Conservation (phyloP, 768 basidiomycete species). For the Coprinopsis sp. region DNA sequence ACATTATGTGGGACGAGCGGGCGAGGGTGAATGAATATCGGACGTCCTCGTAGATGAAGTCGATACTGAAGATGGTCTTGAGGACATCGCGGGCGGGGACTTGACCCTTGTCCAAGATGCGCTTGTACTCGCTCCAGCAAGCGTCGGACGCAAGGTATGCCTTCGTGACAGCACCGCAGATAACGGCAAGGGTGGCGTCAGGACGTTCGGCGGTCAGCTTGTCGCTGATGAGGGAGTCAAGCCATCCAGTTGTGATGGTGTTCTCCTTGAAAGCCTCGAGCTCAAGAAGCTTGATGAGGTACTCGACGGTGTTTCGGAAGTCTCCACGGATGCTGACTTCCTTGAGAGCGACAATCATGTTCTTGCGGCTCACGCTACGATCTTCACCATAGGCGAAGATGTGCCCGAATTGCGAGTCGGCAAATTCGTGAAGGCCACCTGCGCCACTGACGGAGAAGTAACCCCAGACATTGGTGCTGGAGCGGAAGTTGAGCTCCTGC, state of each 20-base stretch:
- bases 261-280: conserved; percentile 96
- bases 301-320: conserved; percentile 98
- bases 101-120: conserved; percentile 96
- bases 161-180: conserved; percentile 95
- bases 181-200: conserved; percentile 86
- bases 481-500: conserved; percentile 99
- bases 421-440: conserved; percentile 97
- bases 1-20: conserved; percentile 80
- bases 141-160: conserved; percentile 86
- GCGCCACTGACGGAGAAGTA: conserved; percentile 97
- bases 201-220: conserved; percentile 97
- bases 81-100: conserved; percentile 91
- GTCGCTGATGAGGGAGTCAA: conserved; percentile 94
- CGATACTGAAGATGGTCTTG: conserved; percentile 93
- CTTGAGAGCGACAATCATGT: conserved; percentile 99
- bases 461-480: conserved; percentile 99
- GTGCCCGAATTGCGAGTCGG: conserved; percentile 98
- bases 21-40: conserved; percentile 96
- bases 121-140: conserved; percentile 90
- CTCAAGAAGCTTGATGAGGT: conserved; percentile 96
- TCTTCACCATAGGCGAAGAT: conserved; percentile 99
- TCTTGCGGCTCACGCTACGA: conserved; percentile 91
- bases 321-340: conserved; percentile 98
- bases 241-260: conserved; percentile 97
- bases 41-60: conserved; percentile 95